Percentiles rank a stretch among this genome's conserved stretches.
phyloP scores from a whole-genome alignment of 305 asterid species.

The Solanum hybrid region DNA sequence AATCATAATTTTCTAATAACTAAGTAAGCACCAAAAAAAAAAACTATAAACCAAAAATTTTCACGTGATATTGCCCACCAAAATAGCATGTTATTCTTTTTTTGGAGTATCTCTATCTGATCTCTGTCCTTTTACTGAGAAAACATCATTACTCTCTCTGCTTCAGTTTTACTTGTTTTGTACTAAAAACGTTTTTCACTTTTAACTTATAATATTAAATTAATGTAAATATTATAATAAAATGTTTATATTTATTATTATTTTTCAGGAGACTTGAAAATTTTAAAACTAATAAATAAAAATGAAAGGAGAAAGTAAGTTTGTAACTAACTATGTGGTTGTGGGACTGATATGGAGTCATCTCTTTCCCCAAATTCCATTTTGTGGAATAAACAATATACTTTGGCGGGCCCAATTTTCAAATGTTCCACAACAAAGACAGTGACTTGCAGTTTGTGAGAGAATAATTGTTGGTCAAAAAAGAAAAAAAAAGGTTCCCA shows the following conservation, averaged over 20 bases:
- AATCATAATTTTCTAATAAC: background rate
- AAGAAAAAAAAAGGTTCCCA: background rate
- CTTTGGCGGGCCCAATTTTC: background rate
- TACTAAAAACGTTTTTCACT: background rate
- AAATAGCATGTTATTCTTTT: background rate
- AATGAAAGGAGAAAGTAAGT: too few species aligned
- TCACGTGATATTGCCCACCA: background rate
- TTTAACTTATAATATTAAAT: too few species aligned
- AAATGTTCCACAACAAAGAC: background rate
- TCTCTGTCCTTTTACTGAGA: background rate
- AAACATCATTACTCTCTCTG: background rate
- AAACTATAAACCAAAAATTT: background rate
- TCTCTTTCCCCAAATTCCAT: background rate
- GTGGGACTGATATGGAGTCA: background rate
- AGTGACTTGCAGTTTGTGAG: background rate
- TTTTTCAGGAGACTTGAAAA: background rate
- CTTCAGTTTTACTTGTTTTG: background rate
- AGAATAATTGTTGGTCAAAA: background rate
- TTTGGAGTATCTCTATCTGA: background rate
- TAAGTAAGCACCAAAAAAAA: background rate
- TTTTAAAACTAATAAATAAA: background rate
- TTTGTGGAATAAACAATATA: background rate
- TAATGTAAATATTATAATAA: background rate
- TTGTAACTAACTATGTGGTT: background rate
- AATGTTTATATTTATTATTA: too few species aligned